Evolutionary conservation across 2,329 filamentous ascomycete genomes (phyloP), one percentile per base, ranked within the genome.

Genomic region (Aspergillus brasiliensis): DNA sequence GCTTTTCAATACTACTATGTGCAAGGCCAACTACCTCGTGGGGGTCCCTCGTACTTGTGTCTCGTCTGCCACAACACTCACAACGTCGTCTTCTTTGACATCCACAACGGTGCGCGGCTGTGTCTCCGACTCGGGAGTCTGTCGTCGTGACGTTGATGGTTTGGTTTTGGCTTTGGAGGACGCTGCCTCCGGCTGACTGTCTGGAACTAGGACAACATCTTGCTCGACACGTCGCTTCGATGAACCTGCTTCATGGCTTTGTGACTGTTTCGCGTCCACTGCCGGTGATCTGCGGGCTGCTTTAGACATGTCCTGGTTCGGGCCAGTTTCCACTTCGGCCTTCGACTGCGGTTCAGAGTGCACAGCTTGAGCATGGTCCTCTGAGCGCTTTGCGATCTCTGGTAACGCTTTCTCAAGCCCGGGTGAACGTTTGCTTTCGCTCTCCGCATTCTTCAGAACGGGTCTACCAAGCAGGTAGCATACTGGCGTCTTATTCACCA

Each of bases 391-490:
- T 7, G 8, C 11, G 15, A 8, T 2, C 28, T 17, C 28, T 19
- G 23, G 23, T 2, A 25, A 19, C 25, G 3, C n/a, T 10, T 28
- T 17, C 6, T n/a, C 23, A 8, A 11, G n/a, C 46, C 10, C 17
- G 17, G 19, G 40, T 44, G 40, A 19, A 10, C 13, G 55, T 27
- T 55, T 19, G 21, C 38, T 31, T 13, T 51, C 19, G 40, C 15
- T 27, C 10, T 59, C 27, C 17, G 13, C 27, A 19, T 62, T 19
- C 10, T 28, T 42, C 17, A 15, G 8, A 21, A 15, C 21, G 3
- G 64, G 54, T 7, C 64, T 53, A 1, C 71, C 71, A 8, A 77
- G 64, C 6, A 77, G 66, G 59, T 72, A 75, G 15, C 68, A 74
- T 31, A 77, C 63, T 1, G 70, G 73, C 49, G 64, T 60, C 53